A percentile compares a stretch with the other conserved stretches of the same genome.
These are phyloP conservation scores for Drechslerella coelobrocha DNA, from an alignment of 2,329 filamentous ascomycete genomes.

Conservation along the genomic window DNA sequence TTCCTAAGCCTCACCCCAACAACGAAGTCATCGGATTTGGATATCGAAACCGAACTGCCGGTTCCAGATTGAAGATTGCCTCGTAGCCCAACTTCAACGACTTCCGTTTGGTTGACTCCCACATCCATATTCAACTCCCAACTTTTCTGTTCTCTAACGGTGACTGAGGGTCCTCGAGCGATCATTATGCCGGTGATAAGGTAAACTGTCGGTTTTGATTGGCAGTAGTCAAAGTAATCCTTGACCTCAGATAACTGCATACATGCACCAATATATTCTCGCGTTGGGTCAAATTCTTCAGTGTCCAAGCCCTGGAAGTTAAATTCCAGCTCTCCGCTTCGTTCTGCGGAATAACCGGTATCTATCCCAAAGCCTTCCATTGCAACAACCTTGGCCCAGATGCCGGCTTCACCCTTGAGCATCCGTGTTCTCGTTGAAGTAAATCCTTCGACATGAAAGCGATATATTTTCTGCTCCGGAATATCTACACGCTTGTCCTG, in stretches of 20 bases:
- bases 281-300: neutral
- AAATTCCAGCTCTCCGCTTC: neutral
- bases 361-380: too few species aligned
- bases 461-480: too few species aligned
- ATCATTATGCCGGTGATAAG: conserved; percentile 2
- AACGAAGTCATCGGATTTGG: neutral
- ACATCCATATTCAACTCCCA: neutral
- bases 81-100: conserved; percentile 1
- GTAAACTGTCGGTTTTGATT: neutral
- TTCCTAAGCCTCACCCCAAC: neutral
- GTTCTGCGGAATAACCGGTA: neutral
- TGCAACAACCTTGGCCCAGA: too few species aligned
- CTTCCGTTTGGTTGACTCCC: neutral
- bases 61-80: neutral
- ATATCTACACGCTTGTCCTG: too few species aligned
- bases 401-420: too few species aligned
- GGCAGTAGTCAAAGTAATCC: conserved; percentile 2
- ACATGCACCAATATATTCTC: neutral
- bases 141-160: neutral
- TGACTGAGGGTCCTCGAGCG: neutral
- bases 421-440: too few species aligned
- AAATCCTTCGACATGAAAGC: too few species aligned
- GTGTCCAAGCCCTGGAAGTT: conserved; percentile 1
- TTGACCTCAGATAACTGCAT: conserved; percentile 2
- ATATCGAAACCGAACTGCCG: neutral